A percentile compares a stretch with the other conserved stretches of the same genome.
Conservation (phyloP, 257 asterid species). For the Solanum neorickii region DNA sequence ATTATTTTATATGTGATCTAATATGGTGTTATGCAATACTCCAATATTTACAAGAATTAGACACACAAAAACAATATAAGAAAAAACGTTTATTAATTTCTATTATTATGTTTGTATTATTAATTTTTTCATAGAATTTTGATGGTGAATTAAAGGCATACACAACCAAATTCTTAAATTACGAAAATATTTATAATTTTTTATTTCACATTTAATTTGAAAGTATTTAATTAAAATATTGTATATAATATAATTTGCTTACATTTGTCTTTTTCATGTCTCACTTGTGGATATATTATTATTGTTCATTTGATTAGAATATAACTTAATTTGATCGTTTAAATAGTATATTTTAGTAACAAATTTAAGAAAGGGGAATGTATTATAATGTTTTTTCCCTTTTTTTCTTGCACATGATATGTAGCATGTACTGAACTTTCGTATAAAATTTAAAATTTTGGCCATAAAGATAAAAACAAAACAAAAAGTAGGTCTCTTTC, state of each 20-base stretch:
- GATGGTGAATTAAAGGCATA: background rate
- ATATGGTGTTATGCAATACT: background rate
- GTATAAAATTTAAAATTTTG: background rate
- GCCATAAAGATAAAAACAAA: background rate
- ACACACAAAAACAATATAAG: background rate
- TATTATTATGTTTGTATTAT: background rate
- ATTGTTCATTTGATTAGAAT: background rate
- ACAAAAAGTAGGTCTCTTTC: background rate
- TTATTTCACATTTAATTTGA: background rate
- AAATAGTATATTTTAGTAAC: background rate
- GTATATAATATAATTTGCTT: no score
- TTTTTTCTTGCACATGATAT: background rate
- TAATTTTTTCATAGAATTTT: background rate
- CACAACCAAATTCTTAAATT: background rate
- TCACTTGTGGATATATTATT: no score
- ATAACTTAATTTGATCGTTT: background rate
- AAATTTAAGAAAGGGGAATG: background rate
- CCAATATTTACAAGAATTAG: background rate
- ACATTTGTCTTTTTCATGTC: background rate
- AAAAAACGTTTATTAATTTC: background rate
- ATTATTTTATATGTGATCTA: background rate
- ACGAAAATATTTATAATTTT: background rate
- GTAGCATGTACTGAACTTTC: background rate
- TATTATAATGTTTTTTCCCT: no score
- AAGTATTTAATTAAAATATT: no score